phyloP scores from a whole-genome alignment of 83 land plant species.

The Picea mariana region DNA sequence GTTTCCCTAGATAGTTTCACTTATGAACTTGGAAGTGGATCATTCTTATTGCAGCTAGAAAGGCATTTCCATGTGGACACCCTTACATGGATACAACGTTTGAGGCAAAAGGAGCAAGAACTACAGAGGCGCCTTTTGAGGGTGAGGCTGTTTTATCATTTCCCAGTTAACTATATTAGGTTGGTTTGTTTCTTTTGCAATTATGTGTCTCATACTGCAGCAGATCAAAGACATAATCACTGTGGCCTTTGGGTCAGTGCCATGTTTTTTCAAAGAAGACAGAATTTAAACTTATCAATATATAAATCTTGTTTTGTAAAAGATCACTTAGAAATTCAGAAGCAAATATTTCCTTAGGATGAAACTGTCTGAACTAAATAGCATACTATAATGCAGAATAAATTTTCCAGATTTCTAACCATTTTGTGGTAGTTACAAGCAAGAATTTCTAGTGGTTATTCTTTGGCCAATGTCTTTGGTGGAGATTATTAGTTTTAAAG shows the following conservation, averaged over 20 bases:
- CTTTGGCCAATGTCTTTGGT: not conserved
- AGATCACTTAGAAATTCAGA: not conserved
- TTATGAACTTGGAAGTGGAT: not conserved
- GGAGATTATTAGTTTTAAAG: not conserved
- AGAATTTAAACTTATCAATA: not conserved
- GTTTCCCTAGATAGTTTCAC: too few species aligned
- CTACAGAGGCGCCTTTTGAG: constrained; percentile 84
- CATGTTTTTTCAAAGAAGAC: not conserved
- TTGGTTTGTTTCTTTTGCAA: not conserved
- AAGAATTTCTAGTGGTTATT: not conserved
- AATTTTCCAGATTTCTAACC: not conserved
- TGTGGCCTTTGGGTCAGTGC: not conserved
- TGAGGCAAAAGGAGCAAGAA: constrained; percentile 85
- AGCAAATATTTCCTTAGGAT: not conserved
- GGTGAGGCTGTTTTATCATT: constrained; percentile 37
- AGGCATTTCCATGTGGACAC: constrained; percentile 92
- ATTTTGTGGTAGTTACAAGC: not conserved
- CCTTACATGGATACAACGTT: constrained; percentile 79
- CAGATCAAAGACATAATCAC: not conserved
- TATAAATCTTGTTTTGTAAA: not conserved
- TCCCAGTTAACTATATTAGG: not conserved
- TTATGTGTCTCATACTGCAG: not conserved
- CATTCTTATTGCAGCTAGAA: constrained; percentile 66
- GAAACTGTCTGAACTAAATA: not conserved
- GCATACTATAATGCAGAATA: not conserved